Base-by-base conservation (phyloP, 768 basidiomycete genomes). In the Termitomyces bulborhizus region DNA sequence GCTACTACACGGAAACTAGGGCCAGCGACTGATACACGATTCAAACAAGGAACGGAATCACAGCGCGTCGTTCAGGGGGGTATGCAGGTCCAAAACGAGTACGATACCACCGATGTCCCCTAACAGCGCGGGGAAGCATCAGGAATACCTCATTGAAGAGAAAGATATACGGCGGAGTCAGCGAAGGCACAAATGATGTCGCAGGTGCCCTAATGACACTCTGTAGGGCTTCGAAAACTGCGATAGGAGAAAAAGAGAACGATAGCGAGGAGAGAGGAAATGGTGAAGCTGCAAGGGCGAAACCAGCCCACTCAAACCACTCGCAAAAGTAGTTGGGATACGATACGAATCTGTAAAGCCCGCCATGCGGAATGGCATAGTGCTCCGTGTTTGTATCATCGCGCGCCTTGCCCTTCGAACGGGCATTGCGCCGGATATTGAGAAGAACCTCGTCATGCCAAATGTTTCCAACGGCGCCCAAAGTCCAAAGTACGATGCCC, bases 321-420 rank as follows among this genome's bases (percentile, higher is more conserved):
- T 98, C 96, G 70, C 87, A 93, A 18, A 93, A 72, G 72, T 98
- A 98, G 68, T 97, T 93, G 9, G 96, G 96, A 72, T 86, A 96
- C 6, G 93, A 92, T 62, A 98, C 74, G 64, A 81, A 85, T 42
- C 68, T 63, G 75, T 88, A 97, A 16, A 96, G 72, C 21, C 82
- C 78, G 0, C 89, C 91, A 49, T 86, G 79, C 0, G 96, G 93
- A 56, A 94, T 85, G 4, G 85, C 84, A 45, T 61, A 59, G 40
- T 61, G 57, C 26, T 60, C 59, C 12, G 44, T 31, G 16, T n/a
- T 39, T 9, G 31, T 27, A 21, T 46, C 48, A 51, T 62, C 65
- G 32, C 71, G 64, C 1, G 60, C 65, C 53, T 65, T 70, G 49
- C 66, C 65, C 58, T 74, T 75, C 21, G 65, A 66, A 41, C 68